Evolutionary conservation across 2,329 filamentous ascomycete genomes (phyloP).

Genomic region (Alternaria sp.): DNA sequence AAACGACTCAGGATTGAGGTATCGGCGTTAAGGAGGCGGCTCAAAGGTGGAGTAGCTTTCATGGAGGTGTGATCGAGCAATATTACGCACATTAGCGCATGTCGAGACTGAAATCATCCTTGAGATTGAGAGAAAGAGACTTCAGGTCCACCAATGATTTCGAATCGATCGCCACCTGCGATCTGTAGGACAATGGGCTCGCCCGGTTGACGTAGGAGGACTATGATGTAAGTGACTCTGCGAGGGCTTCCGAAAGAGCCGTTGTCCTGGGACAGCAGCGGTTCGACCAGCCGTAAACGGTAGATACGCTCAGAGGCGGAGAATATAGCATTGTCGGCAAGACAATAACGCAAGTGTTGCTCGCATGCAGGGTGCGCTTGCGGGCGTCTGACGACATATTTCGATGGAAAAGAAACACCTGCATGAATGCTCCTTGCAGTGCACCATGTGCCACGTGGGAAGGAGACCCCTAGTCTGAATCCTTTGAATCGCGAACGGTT

Average conservation of each 20-base stretch:
- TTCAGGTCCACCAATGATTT: background rate
- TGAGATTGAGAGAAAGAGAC: background rate
- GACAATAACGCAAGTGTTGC: background rate
- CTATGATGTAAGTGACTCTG: background rate
- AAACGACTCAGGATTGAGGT: background rate
- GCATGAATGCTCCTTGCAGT: background rate
- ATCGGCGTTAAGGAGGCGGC: background rate
- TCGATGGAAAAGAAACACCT: background rate
- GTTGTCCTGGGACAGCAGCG: background rate
- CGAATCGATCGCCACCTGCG: background rate
- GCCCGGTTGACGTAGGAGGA: background rate
- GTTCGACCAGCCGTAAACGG: background rate
- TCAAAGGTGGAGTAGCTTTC: background rate
- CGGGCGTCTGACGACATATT: background rate
- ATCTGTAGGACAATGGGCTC: background rate
- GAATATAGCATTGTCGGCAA: background rate
- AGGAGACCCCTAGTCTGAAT: background rate
- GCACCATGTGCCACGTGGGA: background rate
- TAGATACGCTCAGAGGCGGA: background rate
- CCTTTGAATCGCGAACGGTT: background rate
- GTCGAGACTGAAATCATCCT: background rate
- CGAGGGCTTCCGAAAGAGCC: background rate
- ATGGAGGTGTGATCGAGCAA: background rate
- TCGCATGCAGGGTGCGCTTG: background rate
- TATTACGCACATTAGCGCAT: background rate